Evolutionary conservation across 768 basidiomycete genomes (phyloP).

Genomic region (Boletus edulis): DNA sequence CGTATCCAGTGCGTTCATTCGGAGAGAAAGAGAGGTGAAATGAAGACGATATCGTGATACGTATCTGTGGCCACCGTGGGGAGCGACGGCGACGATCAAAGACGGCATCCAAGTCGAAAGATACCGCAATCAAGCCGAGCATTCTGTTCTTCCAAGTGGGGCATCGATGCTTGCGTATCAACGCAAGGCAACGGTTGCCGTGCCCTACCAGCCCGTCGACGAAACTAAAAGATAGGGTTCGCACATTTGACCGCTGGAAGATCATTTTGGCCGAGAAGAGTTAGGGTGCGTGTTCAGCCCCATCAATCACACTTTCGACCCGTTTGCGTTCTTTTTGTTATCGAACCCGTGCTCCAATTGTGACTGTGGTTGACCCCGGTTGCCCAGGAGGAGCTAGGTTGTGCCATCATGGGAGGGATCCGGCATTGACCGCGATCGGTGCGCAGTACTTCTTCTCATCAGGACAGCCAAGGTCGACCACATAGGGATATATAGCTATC

Average conservation of each 20-base stretch:
- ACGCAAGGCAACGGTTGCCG: no score
- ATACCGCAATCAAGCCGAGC: no score
- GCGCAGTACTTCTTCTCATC: slow-evolving; percentile 1
- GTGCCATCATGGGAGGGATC: background rate
- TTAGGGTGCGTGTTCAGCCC: background rate
- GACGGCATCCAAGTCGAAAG: no score
- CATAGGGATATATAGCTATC: slow-evolving; percentile 5
- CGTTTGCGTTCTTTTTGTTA: background rate
- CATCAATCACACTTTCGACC: background rate
- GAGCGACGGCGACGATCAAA: no score
- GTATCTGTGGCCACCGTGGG: no score
- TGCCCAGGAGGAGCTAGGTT: background rate
- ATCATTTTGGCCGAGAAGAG: background rate
- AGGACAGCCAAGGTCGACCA: slow-evolving; percentile 4
- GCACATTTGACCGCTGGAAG: background rate
- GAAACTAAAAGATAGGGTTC: slow-evolving; percentile 2
- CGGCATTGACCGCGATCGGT: slow-evolving; percentile 20
- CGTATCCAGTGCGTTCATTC: no score
- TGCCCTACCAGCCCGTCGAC: background rate
- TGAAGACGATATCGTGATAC: no score
- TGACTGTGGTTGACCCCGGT: background rate
- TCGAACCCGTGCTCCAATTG: background rate
- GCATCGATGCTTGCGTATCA: no score
- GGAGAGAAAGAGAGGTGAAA: no score
- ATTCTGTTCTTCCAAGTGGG: no score